Base-by-base conservation (phyloP, 345 rosid species). In the Melaleuca quinquenervia region DNA sequence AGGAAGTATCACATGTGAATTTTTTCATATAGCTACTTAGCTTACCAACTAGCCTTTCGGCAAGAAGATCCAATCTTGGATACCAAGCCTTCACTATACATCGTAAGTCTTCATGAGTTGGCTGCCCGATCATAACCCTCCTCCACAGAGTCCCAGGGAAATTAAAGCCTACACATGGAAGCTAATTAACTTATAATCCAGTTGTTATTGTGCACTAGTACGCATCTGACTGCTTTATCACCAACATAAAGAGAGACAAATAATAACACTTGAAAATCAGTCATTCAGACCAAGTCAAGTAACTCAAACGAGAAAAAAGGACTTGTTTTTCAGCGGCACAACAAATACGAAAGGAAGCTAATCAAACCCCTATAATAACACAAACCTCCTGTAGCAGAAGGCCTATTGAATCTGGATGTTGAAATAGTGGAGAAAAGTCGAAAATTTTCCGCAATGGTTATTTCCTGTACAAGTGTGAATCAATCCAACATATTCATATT, bases 351-450 rank as follows among this genome's bases (percentile, higher is more conserved):
- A 70, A 70, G 78, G 13, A 70, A 70, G 26, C 26, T 36, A 48
- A 18, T 70, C 48, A 18, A 70, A 70, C 48, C 78, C 76, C 18
- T 24, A 82, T 70, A 16, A 75, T 27, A 53, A 84, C 52, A 87
- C 84, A 88, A 88, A 94, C 96, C 98, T 91, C 93, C 95, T 49
- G 87, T 62, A 86, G 87, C 87, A 83, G 82, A 88, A 86, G 90
- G 86, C 16, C 87, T 82, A 89, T 92, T 92, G 87, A 88, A 89
- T 84, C 92, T 95, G 51, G 93, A 89, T 78, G 95, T 92, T 51
- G 99, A 93, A 84, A 94, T 91, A 56, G 99, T 95, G 82, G 98
- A 94, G 89, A 97, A 97, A 83, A 97, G 87, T 82, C 95, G 93
- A 88, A 97, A 97, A 90, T 92, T 94, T 87, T 95, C 99, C 3